Base-by-base conservation (phyloP, 2,329 filamentous ascomycete genomes). In the Furcasterigmium sp. region DNA sequence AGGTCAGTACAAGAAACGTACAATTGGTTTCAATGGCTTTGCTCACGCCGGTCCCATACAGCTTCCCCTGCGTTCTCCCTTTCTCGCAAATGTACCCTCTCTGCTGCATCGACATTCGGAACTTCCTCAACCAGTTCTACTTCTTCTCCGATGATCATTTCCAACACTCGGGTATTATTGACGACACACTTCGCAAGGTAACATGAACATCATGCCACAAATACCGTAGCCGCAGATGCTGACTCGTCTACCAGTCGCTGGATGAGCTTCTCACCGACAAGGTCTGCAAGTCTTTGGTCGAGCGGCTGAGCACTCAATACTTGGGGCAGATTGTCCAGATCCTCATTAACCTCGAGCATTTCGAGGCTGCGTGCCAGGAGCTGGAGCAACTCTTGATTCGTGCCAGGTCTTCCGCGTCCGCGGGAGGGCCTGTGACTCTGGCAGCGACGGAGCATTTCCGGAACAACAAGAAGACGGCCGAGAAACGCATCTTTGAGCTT, bases 21-120 rank as follows among this genome's bases (percentile, higher is more conserved):
- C 8, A 5, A 4, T 19, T 35, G 15, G n/a, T n/a, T n/a, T n/a
- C n/a, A n/a, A n/a, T n/a, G n/a, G n/a, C n/a, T n/a, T n/a, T n/a
- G n/a, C n/a, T n/a, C n/a, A n/a, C n/a, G n/a, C n/a, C n/a, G n/a
- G n/a, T n/a, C n/a, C n/a, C n/a, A n/a, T n/a, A 8, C 49, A 91
- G 87, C 11, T 95, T 95, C 60, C 94, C 93, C 5, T 94, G 86
- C 54, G 88, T 96, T n/a, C 72, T 98, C 2, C 94, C 93, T 1
- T 98, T 98, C 62, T 96, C 91, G 11, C 91, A 97, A 56, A 98
- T 98, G 93, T 98, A 98, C 60, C 91, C 93, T 2, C 75, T 97
- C 25, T 96, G 93, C 66, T 98, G 93, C 69, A 97, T 97, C 60
- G 90, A 97, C 58, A 96, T 98, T 55, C 82, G 91, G 32, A 96